Percentiles rank a stretch among this genome's conserved stretches.
Conservation (phyloP, 1,284 basidiomycete genomes). For the Ganoderma multipileum region DNA sequence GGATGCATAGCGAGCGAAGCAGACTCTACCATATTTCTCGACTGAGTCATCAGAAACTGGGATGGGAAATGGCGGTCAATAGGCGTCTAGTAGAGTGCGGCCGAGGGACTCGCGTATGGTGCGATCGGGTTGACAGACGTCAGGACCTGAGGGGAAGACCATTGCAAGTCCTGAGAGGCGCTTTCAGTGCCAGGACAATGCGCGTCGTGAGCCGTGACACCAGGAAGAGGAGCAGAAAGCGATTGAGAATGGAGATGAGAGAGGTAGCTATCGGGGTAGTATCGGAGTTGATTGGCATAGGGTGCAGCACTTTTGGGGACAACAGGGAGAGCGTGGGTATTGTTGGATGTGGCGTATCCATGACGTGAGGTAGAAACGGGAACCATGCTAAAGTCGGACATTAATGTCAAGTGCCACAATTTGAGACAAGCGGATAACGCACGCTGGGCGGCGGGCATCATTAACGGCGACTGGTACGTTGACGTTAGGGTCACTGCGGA, state of each 20-base stretch:
- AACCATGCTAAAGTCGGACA: constrained; percentile 20
- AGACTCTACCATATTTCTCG: constrained; percentile 57
- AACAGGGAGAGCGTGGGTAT: constrained; percentile 54
- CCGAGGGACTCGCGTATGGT: constrained; percentile 57
- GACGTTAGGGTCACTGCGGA: constrained; percentile 32
- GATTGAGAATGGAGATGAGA: constrained; percentile 55
- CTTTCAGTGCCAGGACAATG: constrained; percentile 31
- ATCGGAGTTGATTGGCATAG: constrained; percentile 38
- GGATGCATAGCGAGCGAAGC: constrained; percentile 52
- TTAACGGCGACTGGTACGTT: constrained; percentile 29
- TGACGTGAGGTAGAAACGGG: constrained; percentile 31
- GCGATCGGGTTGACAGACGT: constrained; percentile 58
- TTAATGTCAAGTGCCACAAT: constrained; percentile 12
- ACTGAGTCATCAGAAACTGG: constrained; percentile 53
- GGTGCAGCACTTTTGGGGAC: constrained; percentile 60
- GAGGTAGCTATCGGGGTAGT: constrained; percentile 48
- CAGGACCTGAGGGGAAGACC: constrained; percentile 41
- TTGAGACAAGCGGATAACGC: constrained; percentile 34
- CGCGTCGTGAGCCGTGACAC: constrained; percentile 32
- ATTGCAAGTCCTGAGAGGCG: constrained; percentile 32
- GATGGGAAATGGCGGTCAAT: constrained; percentile 1
- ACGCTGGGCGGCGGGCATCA: constrained; percentile 55
- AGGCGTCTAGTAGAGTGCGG: not conserved
- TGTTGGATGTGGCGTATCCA: constrained; percentile 44
- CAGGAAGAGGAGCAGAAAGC: constrained; percentile 34